Evolutionary conservation across 495 filamentous ascomycete species (phyloP), one percentile per base, ranked within the genome.

Genomic region (Penicilliopsis zonata): DNA sequence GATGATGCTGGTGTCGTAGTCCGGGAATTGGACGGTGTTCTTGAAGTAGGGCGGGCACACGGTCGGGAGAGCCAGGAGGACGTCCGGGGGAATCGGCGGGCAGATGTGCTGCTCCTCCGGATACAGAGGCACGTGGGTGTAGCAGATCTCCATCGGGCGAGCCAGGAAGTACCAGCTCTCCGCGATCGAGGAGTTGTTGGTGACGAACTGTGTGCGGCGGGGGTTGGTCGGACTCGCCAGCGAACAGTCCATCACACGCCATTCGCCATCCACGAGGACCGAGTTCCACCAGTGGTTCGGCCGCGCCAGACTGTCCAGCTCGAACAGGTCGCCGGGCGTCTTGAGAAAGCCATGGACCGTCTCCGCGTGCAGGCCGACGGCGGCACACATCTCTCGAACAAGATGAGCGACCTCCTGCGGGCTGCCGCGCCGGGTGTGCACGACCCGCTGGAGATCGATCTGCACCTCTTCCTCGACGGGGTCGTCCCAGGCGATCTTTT

Each of bases 241-340:
- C 13, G 86, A 86, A 46, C 84, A 92, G 53, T 99, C 90, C 71
- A 99, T 88, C 37, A 95, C 77, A 29, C 90, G 79, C 90, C 90
- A 99, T 55, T 94, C 84, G 10, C 82, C 78, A 46, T 99, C 92
- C 8, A 94, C 78, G 22, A 94, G 57, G 2, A 99, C 86, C 1
- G 85, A 78, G 46, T 99, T 99, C 90, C 90, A 99, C 81, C 84
- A 95, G 63, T 99, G 90, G 43, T 99, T 99, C 5, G 88, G 72
- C 21, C 79, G 74, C 34, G 81, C 73, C 9, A 78, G 70, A 28
- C 55, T 59, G 29, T 78, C 79, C 15, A 82, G 56, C 20, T 95
- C 87, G 10, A 85, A 66, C 2, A 74, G 53, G 42, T 95, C 88
- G 1, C 88, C 90, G 0, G 92, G 92, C 7, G 72, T 59, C 49